phyloP scores from a whole-genome alignment of 2,329 filamentous ascomycete genomes.

The Penicillium sp. region DNA sequence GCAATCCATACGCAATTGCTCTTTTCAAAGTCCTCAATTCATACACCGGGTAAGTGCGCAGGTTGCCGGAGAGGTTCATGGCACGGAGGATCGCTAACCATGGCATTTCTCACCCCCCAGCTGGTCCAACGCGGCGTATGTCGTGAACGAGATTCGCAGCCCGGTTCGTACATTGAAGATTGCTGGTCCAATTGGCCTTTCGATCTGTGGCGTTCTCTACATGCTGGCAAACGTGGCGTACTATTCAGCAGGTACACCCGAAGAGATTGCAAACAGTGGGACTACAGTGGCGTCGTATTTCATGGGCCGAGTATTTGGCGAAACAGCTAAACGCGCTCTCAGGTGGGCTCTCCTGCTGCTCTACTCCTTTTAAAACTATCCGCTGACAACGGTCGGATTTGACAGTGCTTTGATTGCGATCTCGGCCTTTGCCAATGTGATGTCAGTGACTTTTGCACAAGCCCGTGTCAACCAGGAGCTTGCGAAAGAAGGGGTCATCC shows the following conservation, averaged over 20 bases:
- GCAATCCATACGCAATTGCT: constrained; percentile 66
- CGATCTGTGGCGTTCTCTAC: constrained; percentile 59
- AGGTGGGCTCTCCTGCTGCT: too few species aligned
- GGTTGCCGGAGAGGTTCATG: not conserved
- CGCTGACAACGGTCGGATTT: not conserved
- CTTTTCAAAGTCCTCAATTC: constrained; percentile 71
- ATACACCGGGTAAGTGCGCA: constrained; percentile 47
- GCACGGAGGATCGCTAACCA: not conserved
- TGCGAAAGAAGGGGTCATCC: constrained; percentile 64
- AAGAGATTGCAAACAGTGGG: constrained; percentile 43
- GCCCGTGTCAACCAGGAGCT: constrained; percentile 65
- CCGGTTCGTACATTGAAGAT: constrained; percentile 63
- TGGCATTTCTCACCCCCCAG: constrained; percentile 41
- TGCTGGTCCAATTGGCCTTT: constrained; percentile 61
- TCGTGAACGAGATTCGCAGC: constrained; percentile 62
- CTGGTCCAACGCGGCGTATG: constrained; percentile 37
- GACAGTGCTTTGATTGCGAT: constrained; percentile 65
- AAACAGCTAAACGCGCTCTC: constrained; percentile 31
- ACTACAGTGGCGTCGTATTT: constrained; percentile 44
- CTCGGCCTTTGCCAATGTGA: constrained; percentile 65
- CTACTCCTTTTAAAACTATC: too few species aligned
- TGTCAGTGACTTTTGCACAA: constrained; percentile 67
- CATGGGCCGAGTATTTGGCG: constrained; percentile 46
- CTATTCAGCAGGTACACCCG: constrained; percentile 53
- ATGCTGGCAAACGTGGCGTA: constrained; percentile 67